Evolutionary conservation across 163 green algal species (phyloP).

Genomic region (Prototheca wickerhamii): DNA sequence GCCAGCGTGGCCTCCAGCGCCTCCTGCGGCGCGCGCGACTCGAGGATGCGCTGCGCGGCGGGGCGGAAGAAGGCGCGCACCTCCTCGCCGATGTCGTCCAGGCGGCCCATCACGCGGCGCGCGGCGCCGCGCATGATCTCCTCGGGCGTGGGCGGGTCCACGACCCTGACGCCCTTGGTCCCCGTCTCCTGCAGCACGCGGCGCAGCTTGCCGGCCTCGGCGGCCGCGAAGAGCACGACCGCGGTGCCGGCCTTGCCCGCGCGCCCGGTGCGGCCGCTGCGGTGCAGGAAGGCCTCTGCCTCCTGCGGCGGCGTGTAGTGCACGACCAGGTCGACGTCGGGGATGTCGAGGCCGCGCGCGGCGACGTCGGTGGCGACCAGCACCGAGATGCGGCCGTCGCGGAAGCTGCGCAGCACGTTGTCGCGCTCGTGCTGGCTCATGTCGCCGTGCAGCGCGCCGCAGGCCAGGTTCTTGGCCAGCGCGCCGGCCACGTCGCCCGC

Average conservation of each 20-base stretch:
- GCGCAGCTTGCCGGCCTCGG: slow-evolving; percentile 45
- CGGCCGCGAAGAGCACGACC: slow-evolving; percentile 70
- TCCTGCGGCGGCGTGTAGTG: slow-evolving; percentile 71
- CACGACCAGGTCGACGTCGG: slow-evolving; percentile 61
- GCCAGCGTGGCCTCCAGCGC: slow-evolving; percentile 81
- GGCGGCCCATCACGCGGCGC: slow-evolving; percentile 48
- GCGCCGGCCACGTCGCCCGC: slow-evolving; percentile 78
- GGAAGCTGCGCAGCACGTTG: slow-evolving; percentile 62
- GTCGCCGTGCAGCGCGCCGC: slow-evolving; percentile 89
- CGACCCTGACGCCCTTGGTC: slow-evolving; percentile 32
- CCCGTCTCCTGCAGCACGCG: slow-evolving; percentile 27
- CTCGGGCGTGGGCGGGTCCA: slow-evolving; percentile 42
- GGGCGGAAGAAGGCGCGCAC: slow-evolving; percentile 75
- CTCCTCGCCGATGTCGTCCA: slow-evolving; percentile 65
- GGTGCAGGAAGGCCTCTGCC: slow-evolving; percentile 85
- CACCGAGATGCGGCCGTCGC: slow-evolving; percentile 52
- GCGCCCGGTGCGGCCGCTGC: slow-evolving; percentile 71
- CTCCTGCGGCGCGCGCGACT: slow-evolving; percentile 39
- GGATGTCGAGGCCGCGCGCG: slow-evolving; percentile 90
- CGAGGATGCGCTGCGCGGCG: slow-evolving; percentile 69
- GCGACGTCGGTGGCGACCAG: slow-evolving; percentile 97
- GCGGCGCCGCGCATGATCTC: slow-evolving; percentile 61
- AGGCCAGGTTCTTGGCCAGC: slow-evolving; percentile 53
- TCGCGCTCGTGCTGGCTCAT: slow-evolving; percentile 82
- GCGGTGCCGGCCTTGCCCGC: slow-evolving; percentile 79